Percentiles rank a stretch among this genome's conserved stretches.
Evolutionary conservation across 495 filamentous ascomycete species (phyloP).

Genomic region (Tuber brumale): DNA sequence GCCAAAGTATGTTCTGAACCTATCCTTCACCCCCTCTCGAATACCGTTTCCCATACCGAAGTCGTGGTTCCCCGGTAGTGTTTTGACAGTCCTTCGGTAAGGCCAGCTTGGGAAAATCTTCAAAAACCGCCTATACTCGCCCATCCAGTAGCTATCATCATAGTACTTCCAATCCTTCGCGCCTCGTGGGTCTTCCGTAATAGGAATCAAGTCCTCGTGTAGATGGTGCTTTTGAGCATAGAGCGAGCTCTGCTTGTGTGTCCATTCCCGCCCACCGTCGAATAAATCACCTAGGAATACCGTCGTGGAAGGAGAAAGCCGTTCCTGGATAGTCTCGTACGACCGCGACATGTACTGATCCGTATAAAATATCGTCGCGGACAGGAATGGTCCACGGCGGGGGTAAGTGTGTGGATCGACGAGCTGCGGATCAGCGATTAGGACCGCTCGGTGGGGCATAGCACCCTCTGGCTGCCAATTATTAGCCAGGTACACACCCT

Average conservation of each 20-base stretch:
- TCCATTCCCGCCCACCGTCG: slow-evolving; percentile 96
- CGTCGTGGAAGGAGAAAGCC: slow-evolving; percentile 70
- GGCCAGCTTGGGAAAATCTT: slow-evolving; percentile 68
- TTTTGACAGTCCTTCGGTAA: slow-evolving; percentile 65
- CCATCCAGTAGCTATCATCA: slow-evolving; percentile 69
- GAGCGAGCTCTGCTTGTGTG: slow-evolving; percentile 40
- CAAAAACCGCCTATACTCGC: slow-evolving; percentile 72
- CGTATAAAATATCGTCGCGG: slow-evolving; percentile 70
- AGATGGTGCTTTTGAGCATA: slow-evolving; percentile 44
- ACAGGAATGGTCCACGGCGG: slow-evolving; percentile 82
- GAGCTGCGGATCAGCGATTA: slow-evolving; percentile 94
- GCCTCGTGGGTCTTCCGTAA: slow-evolving; percentile 31
- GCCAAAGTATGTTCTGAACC: slow-evolving; percentile 86
- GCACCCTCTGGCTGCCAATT: slow-evolving; percentile 60
- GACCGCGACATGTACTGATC: slow-evolving; percentile 81
- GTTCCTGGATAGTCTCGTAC: slow-evolving; percentile 62
- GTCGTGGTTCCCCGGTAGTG: slow-evolving; percentile 92
- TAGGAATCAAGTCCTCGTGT: slow-evolving; percentile 52
- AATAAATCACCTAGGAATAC: slow-evolving; percentile 94
- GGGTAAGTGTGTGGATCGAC: slow-evolving; percentile 96
- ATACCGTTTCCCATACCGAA: slow-evolving; percentile 86
- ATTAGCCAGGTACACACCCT: slow-evolving; percentile 9
- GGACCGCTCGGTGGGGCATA: slow-evolving; percentile 73
- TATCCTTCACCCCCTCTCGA: slow-evolving; percentile 64
- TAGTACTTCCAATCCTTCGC: slow-evolving; percentile 64